A percentile compares a stretch with the other conserved stretches of the same genome.
phyloP scores from a whole-genome alignment of 2,329 filamentous ascomycete species.

The Aspergillus calidoustus region DNA sequence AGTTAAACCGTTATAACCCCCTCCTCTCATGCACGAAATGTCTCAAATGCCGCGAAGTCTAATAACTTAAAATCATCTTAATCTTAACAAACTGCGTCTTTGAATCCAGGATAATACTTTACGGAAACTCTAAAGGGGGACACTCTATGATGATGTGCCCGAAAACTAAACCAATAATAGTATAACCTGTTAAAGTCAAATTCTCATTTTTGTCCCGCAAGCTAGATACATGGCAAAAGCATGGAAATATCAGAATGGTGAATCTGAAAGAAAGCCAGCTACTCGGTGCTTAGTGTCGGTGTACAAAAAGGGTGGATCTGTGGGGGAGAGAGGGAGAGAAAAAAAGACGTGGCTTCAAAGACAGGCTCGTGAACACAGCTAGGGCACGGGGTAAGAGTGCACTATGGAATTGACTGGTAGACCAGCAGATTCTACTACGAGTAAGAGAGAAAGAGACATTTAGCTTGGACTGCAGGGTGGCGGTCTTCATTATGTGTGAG shows the following conservation, averaged over 20 bases:
- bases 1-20: neutral
- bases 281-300: neutral
- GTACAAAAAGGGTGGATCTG: neutral
- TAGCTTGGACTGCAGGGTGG: slow-evolving; percentile 15
- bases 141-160: neutral
- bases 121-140: too few relatives aligned
- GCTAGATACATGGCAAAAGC: neutral
- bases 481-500: slow-evolving; percentile 23
- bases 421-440: neutral
- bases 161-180: neutral
- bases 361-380: neutral
- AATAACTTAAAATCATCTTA: too few relatives aligned
- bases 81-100: too few relatives aligned
- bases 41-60: neutral
- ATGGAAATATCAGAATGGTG: neutral
- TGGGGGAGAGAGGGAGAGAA: neutral
- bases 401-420: neutral
- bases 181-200: neutral
- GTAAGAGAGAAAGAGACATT: slow-evolving; percentile 7
- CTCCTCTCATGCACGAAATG: neutral
- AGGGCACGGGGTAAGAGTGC: neutral
- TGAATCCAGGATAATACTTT: too few relatives aligned
- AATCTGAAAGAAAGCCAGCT: neutral
- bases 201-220: slow-evolving; percentile 1
- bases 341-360: neutral